Evolutionary conservation across 2,329 filamentous ascomycete species (phyloP).

Genomic region (Epichloe amarillans): DNA sequence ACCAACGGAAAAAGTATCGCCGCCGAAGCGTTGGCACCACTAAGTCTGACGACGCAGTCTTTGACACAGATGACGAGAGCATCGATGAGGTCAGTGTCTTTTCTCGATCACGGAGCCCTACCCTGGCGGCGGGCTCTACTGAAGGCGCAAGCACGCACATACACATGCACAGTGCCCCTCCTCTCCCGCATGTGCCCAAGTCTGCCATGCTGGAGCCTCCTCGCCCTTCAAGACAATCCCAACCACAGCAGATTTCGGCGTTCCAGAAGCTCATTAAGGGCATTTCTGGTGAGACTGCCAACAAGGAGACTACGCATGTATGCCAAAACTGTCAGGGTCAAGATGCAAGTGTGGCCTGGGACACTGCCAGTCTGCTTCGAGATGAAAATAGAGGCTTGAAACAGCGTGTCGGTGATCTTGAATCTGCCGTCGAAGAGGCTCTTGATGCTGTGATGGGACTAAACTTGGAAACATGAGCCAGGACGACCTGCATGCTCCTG

Average conservation of each 20-base stretch:
- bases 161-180: neutral
- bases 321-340: conserved; percentile 47
- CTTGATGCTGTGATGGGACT: conserved; percentile 46
- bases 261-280: conserved; percentile 30
- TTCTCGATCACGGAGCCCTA: conserved; percentile 45
- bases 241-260: conserved; percentile 19
- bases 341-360: conserved; percentile 48
- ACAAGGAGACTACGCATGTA: conserved; percentile 13
- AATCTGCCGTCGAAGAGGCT: conserved; percentile 46
- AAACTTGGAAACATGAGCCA: neutral
- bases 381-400: conserved; percentile 52
- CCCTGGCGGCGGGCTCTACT: conserved; percentile 23
- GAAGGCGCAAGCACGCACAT: neutral
- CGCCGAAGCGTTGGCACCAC: conserved; percentile 30
- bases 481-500: neutral
- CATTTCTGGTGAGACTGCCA: conserved; percentile 23
- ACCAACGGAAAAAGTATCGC: conserved; percentile 29
- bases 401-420: conserved; percentile 42
- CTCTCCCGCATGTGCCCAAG: conserved; percentile 11
- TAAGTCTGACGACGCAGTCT: conserved; percentile 27
- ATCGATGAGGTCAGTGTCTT: conserved; percentile 44
- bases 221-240: conserved; percentile 22
- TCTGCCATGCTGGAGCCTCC: conserved; percentile 13
- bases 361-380: conserved; percentile 46
- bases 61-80: conserved; percentile 40